These are phyloP conservation scores for Cyberlindnera mississippiensis DNA, from an alignment of 805 yeast species.

Conservation along the genomic window DNA sequence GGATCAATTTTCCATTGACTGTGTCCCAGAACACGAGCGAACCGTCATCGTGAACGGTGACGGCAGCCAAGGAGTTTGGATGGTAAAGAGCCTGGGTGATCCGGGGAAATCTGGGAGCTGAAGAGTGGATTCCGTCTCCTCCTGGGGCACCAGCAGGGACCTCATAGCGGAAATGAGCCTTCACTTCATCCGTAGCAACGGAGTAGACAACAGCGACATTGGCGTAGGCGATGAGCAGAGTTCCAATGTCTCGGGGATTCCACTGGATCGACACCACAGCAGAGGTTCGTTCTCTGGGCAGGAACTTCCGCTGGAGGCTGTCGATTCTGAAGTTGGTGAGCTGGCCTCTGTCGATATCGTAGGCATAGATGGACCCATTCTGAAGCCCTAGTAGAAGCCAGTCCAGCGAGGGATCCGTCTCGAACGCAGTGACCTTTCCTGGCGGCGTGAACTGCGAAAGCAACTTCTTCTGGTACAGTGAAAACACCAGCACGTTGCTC, in stretches of 20 bases:
- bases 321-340: slow-evolving; percentile 64
- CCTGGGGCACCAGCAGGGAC: slow-evolving; percentile 70
- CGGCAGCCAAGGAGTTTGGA: slow-evolving; percentile 85
- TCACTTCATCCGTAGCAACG: slow-evolving; percentile 55
- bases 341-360: slow-evolving; percentile 75
- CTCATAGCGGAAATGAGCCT: slow-evolving; percentile 53
- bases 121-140: slow-evolving; percentile 42
- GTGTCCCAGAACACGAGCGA: slow-evolving; percentile 93
- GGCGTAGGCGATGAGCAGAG: slow-evolving; percentile 68
- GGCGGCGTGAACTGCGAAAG: slow-evolving; percentile 60
- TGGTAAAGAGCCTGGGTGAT: slow-evolving; percentile 67
- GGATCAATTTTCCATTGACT: slow-evolving; percentile 63
- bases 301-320: slow-evolving; percentile 59
- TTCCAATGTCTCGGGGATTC: slow-evolving; percentile 89
- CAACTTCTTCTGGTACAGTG: slow-evolving; percentile 59
- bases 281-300: slow-evolving; percentile 55
- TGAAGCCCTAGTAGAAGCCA: slow-evolving; percentile 79
- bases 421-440: slow-evolving; percentile 63
- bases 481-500: slow-evolving; percentile 62
- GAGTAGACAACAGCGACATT: slow-evolving; percentile 69
- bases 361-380: slow-evolving; percentile 69
- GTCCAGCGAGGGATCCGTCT: slow-evolving; percentile 82
- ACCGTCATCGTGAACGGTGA: slow-evolving; percentile 78
- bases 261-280: slow-evolving; percentile 66
- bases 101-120: slow-evolving; percentile 37